Conservation (phyloP, 768 basidiomycete species). For the Boletellus ananiceps region DNA sequence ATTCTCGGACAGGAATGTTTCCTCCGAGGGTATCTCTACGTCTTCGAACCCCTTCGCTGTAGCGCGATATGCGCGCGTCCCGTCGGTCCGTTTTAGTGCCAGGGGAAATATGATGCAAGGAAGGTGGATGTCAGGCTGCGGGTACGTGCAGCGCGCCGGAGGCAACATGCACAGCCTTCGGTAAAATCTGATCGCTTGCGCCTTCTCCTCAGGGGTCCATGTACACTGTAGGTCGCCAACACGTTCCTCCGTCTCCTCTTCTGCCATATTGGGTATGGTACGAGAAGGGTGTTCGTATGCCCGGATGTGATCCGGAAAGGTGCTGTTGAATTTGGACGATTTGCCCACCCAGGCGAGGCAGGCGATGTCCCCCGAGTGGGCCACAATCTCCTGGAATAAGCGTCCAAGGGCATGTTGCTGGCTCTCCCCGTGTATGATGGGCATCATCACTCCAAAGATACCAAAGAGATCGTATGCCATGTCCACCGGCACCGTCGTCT, state of each 20-base stretch:
- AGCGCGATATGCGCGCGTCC: conserved; percentile 4
- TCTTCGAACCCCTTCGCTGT: conserved; percentile 9
- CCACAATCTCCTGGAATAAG: conserved; percentile 16
- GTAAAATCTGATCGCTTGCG: conserved; percentile 5
- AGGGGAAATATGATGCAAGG: conserved; percentile 20
- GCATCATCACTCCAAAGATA: conserved; percentile 15
- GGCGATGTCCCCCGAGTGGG: conserved; percentile 16
- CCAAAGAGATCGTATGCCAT: conserved; percentile 22
- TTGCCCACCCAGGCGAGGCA: conserved; percentile 18
- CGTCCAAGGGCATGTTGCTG: conserved; percentile 18
- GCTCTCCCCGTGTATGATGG: conserved; percentile 15
- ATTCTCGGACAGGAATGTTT: not conserved
- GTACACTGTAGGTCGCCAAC: not conserved
- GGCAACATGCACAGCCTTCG: not conserved
- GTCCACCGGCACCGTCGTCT: conserved; percentile 16
- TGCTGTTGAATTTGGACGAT: conserved; percentile 20
- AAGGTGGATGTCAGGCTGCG: conserved; percentile 3
- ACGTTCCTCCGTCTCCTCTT: conserved; percentile 5
- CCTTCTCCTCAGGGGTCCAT: conserved; percentile 3
- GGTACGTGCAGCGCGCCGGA: conserved; percentile 4
- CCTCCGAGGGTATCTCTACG: conserved; percentile 4
- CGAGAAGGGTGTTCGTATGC: conserved; percentile 5
- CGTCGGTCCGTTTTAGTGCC: not conserved
- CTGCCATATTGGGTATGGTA: conserved; percentile 5
- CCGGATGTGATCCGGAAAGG: conserved; percentile 15